Base-by-base conservation (phyloP, 495 filamentous ascomycete genomes). In the Hypoxylon fragiforme region DNA sequence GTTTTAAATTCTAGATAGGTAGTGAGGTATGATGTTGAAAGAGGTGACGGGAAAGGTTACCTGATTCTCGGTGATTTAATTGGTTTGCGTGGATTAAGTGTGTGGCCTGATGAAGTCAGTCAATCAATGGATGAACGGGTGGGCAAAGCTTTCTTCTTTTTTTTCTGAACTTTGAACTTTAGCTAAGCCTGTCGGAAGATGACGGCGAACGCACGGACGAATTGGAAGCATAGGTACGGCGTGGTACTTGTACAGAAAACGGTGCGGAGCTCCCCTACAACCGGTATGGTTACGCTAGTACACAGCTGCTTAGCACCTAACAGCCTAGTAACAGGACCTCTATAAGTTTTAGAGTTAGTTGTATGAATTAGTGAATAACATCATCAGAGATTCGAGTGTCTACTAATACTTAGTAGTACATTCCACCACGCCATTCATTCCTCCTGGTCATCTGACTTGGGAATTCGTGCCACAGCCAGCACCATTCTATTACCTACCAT, bases 261-360 rank as follows among this genome's bases (percentile, higher is more conserved):
- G 57, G 58, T 38, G 37, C 58, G 58, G 58, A 56, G 32, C 47
- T 56, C 52, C 38, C 58, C 58, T 62, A 62, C 32, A 50, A n/a
- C n/a, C n/a, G n/a, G n/a, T n/a, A n/a, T n/a, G n/a, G n/a, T n/a
- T n/a, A n/a, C n/a, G n/a, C n/a, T n/a, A n/a, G n/a, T n/a, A n/a
- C n/a, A n/a, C n/a, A n/a, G n/a, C n/a, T n/a, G 24, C 24, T 28
- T 4, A 4, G 24, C 9, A 28, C 24, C 24, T 4, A 28, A 9
- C 24, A 28, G 24, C n/a, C n/a, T n/a, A n/a, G n/a, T n/a, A n/a
- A n/a, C n/a, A n/a, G n/a, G n/a, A n/a, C n/a, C n/a, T n/a, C n/a
- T n/a, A n/a, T n/a, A n/a, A n/a, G n/a, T n/a, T n/a, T n/a, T n/a
- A n/a, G n/a, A n/a, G n/a, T n/a, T n/a, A n/a, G n/a, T n/a, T n/a